Base-by-base conservation (phyloP, 2,329 filamentous ascomycete species). In the Lachnellula hyalina region DNA sequence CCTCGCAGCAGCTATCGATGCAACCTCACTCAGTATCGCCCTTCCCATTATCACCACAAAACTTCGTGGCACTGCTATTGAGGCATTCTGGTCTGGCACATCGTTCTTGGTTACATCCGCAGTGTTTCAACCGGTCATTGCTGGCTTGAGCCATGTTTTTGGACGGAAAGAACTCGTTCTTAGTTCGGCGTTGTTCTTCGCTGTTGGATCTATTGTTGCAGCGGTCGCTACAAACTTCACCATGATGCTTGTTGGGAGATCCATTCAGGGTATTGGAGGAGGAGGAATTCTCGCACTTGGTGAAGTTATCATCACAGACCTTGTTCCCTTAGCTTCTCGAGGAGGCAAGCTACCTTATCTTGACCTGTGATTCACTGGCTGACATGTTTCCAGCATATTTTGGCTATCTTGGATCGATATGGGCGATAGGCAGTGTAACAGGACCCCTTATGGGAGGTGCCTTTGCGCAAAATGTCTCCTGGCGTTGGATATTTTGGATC, bases 1-100 rank as follows among this genome's bases (percentile, higher is more conserved):
- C 3, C 71, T 87, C 17, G 83, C 84, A 71, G 80, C 83, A 2
- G 82, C 84, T 12, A 73, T 87, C 28, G 84, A 87, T 67, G 83
- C 83, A 4, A 87, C 84, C 1, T 85, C 80, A 4, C 74, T 87
- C 50, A 83, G 81, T 4, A 82, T 86, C 6, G 83, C 84, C 4
- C 69, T 86, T 34, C 78, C 75, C 4, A 76, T 74, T 41, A 80
- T 83, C 55, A 75, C 79, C n/a, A 60, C 68, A 7, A 75, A 75
- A 19, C 72, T 84, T 6, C 61, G 73, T 28, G 80, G 80, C 44
- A 75, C 74, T 0, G 80, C 79, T 2, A 77, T 83, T 34, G 75
- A 88, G 69, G 82, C 84, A 0, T 89, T 89, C 64, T 89, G 85
- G 86, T 79, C 83, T 12, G 86, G 85, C 2, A 89, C 86, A 4